phyloP scores from a whole-genome alignment of 768 basidiomycete genomes.

The Coprinopsis marcescibilis region DNA sequence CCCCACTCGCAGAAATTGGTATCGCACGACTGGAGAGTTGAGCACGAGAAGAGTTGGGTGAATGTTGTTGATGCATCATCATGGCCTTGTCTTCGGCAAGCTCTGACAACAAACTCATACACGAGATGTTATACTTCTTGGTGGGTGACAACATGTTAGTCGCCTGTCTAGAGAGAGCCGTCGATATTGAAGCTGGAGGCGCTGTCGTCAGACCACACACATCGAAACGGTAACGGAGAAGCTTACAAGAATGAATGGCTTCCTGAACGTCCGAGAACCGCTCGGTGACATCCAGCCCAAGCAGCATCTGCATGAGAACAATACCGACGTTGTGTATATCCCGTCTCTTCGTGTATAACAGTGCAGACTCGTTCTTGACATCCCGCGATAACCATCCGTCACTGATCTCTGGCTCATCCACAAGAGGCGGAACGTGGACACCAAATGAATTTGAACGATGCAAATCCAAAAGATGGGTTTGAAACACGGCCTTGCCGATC shows the following conservation, averaged over 20 bases:
- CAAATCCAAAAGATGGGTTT: conserved; percentile 68
- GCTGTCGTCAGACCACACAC: conserved; percentile 1
- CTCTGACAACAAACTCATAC: conserved; percentile 52
- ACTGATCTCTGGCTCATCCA: conserved; percentile 35
- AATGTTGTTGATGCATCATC: conserved; percentile 12
- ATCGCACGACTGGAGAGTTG: conserved; percentile 22
- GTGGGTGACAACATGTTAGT: conserved; percentile 55
- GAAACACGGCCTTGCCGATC: conserved; percentile 66
- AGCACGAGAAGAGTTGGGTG: too few species aligned
- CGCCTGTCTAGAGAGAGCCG: conserved; percentile 43
- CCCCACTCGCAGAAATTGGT: conserved; percentile 22
- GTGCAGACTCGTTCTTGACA: conserved; percentile 69
- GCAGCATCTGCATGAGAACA: conserved; percentile 77
- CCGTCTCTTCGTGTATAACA: conserved; percentile 65
- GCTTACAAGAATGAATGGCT: conserved; percentile 54
- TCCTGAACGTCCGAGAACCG: conserved; percentile 49
- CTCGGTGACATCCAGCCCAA: conserved; percentile 65
- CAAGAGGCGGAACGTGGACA: conserved; percentile 20
- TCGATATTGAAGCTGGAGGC: conserved; percentile 45
- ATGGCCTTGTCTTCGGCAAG: conserved; percentile 36
- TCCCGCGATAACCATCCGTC: conserved; percentile 66
- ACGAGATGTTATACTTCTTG: conserved; percentile 54
- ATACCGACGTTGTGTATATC: conserved; percentile 83
- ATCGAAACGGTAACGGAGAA: background rate
- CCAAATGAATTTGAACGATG: conserved; percentile 82